These are phyloP conservation scores for Rhododendron vialii DNA, from an alignment of 148 eudicot species.

Conservation along the genomic window DNA sequence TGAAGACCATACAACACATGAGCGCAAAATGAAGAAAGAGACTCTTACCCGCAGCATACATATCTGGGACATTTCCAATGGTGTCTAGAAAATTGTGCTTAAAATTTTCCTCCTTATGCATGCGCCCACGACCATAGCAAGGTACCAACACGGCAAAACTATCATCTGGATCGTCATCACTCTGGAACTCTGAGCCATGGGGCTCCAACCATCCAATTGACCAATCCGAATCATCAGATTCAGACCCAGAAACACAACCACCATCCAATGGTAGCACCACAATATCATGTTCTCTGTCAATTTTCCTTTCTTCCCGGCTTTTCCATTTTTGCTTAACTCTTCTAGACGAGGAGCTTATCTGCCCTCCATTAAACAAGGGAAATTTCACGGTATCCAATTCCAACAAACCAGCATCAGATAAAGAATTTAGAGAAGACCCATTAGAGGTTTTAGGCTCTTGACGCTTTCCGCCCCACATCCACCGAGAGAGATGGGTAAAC, in stretches of 20 bases:
- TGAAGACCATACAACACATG: background rate
- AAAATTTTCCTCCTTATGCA: slow-evolving; percentile 15
- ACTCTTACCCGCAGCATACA: slow-evolving; percentile 31
- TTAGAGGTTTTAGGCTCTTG: slow-evolving; percentile 23
- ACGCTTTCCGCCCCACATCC: slow-evolving; percentile 37
- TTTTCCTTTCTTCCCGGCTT: slow-evolving; percentile 30
- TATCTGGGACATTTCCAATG: slow-evolving; percentile 20
- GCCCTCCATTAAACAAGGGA: slow-evolving; percentile 20
- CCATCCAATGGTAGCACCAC: slow-evolving; percentile 48
- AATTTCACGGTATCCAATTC: slow-evolving; percentile 35
- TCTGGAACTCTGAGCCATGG: slow-evolving; percentile 40
- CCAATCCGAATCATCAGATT: slow-evolving; percentile 49
- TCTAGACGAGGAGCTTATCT: slow-evolving; percentile 21
- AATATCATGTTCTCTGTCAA: slow-evolving; percentile 41
- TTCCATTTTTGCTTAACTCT: slow-evolving; percentile 32
- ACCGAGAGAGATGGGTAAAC: slow-evolving; percentile 27
- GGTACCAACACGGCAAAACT: slow-evolving; percentile 50
- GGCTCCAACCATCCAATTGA: slow-evolving; percentile 56
- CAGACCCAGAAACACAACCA: slow-evolving; percentile 47
- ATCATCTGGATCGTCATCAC: slow-evolving; percentile 35
- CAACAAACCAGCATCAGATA: slow-evolving; percentile 19
- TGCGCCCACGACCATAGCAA: slow-evolving; percentile 38
- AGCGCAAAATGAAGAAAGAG: background rate
- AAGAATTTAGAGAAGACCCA: slow-evolving; percentile 18
- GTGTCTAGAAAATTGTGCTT: slow-evolving; percentile 13